phyloP scores from a whole-genome alignment of 768 basidiomycete species.

The Pisolithus tinctorius region DNA sequence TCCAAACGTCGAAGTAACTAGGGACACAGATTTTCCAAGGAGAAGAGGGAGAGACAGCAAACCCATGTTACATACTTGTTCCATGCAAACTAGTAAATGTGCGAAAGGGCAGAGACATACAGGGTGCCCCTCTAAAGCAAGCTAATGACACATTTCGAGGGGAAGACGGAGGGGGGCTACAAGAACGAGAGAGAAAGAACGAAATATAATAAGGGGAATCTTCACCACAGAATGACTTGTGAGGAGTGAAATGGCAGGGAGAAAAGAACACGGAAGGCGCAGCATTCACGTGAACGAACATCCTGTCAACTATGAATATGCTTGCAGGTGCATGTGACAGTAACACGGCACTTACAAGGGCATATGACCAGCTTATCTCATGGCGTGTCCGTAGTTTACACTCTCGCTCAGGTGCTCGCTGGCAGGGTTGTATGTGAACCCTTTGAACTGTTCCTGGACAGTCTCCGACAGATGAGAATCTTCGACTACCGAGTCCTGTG shows the following conservation, averaged over 20 bases:
- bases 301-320: background rate
- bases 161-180: background rate
- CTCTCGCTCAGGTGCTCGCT: slow-evolving; percentile 84
- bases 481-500: slow-evolving; percentile 93
- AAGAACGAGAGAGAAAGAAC: background rate
- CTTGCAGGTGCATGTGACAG: too few relatives aligned
- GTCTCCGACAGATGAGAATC: slow-evolving; percentile 91
- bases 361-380: slow-evolving; percentile 18
- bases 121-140: background rate
- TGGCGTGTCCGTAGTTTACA: slow-evolving; percentile 49
- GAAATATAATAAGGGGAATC: background rate
- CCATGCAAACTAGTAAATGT: background rate
- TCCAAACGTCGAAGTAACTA: background rate
- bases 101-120: background rate
- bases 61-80: slow-evolving; percentile 2
- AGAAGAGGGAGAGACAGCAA: background rate
- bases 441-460: slow-evolving; percentile 92
- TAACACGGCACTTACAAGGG: background rate
- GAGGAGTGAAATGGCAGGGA: background rate
- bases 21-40: background rate
- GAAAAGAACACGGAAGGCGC: background rate
- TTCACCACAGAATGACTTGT: background rate
- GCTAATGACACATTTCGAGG: background rate
- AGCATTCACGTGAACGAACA: background rate
- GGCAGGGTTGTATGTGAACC: slow-evolving; percentile 83